These are phyloP conservation scores for Orbilia blumenaviensis DNA, from an alignment of 2,329 filamentous ascomycete genomes.

Conservation along the genomic window DNA sequence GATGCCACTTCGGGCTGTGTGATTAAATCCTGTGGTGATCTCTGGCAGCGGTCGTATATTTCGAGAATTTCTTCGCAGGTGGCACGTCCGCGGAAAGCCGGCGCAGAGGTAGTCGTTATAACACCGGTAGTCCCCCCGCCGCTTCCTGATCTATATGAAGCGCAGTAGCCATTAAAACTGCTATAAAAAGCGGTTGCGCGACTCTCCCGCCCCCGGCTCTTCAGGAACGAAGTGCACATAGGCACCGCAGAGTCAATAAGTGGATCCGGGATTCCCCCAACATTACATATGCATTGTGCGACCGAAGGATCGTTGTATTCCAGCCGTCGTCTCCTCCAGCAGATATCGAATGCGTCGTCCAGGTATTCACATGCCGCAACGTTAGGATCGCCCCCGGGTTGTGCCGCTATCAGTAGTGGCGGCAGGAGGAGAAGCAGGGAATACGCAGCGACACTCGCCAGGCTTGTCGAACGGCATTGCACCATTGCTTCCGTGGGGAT, in stretches of 20 bases:
- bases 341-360: constrained; percentile 25
- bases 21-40: constrained; percentile 32
- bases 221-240: constrained; percentile 26
- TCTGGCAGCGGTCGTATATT: constrained; percentile 21
- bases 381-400: constrained; percentile 8
- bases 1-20: constrained; percentile 38
- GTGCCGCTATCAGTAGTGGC: constrained; percentile 13
- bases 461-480: constrained; percentile 8
- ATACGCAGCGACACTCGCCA: constrained; percentile 1
- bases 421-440: constrained; percentile 31
- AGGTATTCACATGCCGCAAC: constrained; percentile 23
- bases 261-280: constrained; percentile 29
- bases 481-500: neutral
- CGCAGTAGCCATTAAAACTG: constrained; percentile 44
- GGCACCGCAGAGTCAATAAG: constrained; percentile 31
- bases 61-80: constrained; percentile 18
- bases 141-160: constrained; percentile 19
- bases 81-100: neutral
- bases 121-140: neutral
- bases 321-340: constrained; percentile 20
- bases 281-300: constrained; percentile 35
- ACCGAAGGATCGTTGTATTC: constrained; percentile 27
- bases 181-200: constrained; percentile 21
- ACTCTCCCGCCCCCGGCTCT: neutral
- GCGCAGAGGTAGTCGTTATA: neutral